Base-by-base conservation (phyloP, 495 filamentous ascomycete species). In the Apiosordaria backusii region DNA sequence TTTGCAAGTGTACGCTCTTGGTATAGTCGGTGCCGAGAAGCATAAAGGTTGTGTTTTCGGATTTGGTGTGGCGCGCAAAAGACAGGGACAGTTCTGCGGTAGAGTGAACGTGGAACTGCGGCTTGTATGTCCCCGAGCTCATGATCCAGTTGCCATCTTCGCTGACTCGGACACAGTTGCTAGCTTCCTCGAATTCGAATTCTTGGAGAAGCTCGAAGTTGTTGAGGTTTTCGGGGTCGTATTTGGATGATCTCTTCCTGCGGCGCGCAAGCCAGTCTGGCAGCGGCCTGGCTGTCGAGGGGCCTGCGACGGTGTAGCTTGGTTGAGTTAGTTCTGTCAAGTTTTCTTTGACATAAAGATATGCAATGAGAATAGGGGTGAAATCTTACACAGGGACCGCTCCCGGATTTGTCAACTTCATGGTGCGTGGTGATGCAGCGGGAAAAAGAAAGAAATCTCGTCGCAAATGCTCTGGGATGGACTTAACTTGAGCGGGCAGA, bases 141-240 rank as follows among this genome's bases (percentile, higher is more conserved):
- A 98, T 96, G 10, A 97, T 92, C 91, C 95, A 99, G 72, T 98
- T 89, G 45, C 94, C 93, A 85, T 99, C 96, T 65, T 97, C 95
- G 74, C 92, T 96, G 35, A 92, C 90, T 40, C 92, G 82, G 57
- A 99, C 84, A 75, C 94, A 97, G 57, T 89, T 86, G 74, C 93
- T 97, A n/a, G 96, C 93, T 73, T 99, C 96, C 72, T 98, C 95
- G 68, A 98, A 99, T 72, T 96, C 93, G 74, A 99, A 99, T 73
- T 98, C 94, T 72, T 99, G 96, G 24, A 99, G 83, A 59, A 99
- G 82, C 76, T 99, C 96, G 65, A 99, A 89, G 61, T 95, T 90
- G 74, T 92, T 96, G 63, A 92, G 88, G 79, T 90, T 97, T 70
- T 97, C 93, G 59, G 91, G 86, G 72, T 98, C 95, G 65, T 93